Evolutionary conservation across 176 grass and related monocot genomes (phyloP), one percentile per base, ranked within the genome.

Genomic region (Aegilops umbellulata): DNA sequence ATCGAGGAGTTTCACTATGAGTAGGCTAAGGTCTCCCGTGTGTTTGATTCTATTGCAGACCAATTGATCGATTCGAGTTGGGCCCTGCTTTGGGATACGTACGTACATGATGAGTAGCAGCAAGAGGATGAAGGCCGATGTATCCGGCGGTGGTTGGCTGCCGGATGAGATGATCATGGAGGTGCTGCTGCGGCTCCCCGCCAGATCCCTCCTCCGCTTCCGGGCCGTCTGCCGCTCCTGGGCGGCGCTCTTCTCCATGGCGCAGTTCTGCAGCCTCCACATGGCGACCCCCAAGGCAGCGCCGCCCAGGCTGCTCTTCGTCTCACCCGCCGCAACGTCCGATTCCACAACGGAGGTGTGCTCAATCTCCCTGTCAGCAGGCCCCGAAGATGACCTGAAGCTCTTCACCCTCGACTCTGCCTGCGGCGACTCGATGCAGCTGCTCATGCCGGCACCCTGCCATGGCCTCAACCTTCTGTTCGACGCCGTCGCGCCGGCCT

Each of bases 161-260:
- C 69, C 69, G 69, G 38, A 72, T 10, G 69, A 42, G 69, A 72
- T 72, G 11, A 15, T 84, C 16, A 63, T 3, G 44, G 65, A 84
- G 64, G 65, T 88, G 20, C 24, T 88, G 20, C 74, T 79, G 29
- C 22, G 35, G 10, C 74, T 83, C 38, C 55, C 87, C 0, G 2
- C 71, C 55, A 79, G 73, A 72, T 84, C 87, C 65, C 78, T 88
- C 32, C 3, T 79, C 38, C 65, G 39, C 10, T 88, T 84, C 22
- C 22, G 64, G 15, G 87, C 81, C 10, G 64, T 60, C 19, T 76
- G 74, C 49, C 26, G 22, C 8, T 32, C 73, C 47, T 88, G 86
- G 74, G 55, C 65, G 8, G 86, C 47, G 10, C 3, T 71, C 20
- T 27, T 88, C 6, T 78, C 73, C 0, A 71, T 74, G 0, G 64